Evolutionary conservation across 1,284 basidiomycete genomes (phyloP).

Genomic region (Cutaneotrichosporon sp.): DNA sequence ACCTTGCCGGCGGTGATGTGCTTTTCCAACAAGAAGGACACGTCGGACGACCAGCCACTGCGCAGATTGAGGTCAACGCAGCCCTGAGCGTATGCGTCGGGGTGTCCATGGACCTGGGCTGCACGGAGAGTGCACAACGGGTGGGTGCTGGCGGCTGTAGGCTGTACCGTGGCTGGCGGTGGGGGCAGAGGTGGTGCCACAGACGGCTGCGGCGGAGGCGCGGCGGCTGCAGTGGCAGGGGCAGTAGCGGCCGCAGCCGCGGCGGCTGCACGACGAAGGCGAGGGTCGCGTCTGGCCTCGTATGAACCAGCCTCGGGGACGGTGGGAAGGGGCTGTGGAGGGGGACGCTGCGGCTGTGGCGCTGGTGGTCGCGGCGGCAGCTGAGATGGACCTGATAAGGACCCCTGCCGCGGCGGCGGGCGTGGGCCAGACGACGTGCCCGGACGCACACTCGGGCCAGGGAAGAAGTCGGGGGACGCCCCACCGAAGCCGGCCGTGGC

Average conservation of each 20-base stretch:
- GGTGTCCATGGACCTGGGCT: not conserved
- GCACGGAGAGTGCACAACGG: not conserved
- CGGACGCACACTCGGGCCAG: not conserved
- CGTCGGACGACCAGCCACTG: not conserved
- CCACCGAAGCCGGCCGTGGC: not conserved
- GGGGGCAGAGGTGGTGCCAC: not conserved
- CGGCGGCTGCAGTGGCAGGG: not conserved
- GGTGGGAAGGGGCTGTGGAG: not conserved
- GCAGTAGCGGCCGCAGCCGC: not conserved
- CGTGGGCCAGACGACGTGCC: not conserved
- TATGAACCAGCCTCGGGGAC: not conserved
- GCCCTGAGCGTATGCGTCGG: not conserved
- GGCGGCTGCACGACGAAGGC: not conserved
- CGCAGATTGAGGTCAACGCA: not conserved
- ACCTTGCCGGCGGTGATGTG: not conserved
- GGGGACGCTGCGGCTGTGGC: not conserved
- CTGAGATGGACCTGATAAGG: not conserved
- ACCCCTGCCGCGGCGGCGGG: not conserved
- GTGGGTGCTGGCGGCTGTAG: not conserved
- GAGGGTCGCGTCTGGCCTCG: slow-evolving; percentile 11
- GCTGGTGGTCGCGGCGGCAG: not conserved
- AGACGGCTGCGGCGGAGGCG: not conserved
- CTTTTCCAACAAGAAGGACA: not conserved
- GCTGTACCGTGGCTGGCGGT: not conserved
- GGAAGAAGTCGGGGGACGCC: not conserved